Conservation (phyloP, 371 early-diverging fungal species). For the Nematocida sp. region DNA sequence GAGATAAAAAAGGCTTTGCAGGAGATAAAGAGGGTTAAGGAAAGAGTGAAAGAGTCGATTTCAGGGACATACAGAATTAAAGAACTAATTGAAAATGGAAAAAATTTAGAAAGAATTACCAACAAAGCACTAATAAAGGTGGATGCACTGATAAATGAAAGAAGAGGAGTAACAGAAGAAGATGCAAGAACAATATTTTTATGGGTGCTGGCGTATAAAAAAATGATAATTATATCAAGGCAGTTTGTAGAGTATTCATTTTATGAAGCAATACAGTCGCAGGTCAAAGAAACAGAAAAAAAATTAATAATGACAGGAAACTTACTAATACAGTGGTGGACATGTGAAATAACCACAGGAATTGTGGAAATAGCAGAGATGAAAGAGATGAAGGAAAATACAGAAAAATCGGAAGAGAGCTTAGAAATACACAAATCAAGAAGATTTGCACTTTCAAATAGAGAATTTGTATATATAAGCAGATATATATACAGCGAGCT, state of each 20-base stretch:
- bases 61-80: constrained; percentile 28
- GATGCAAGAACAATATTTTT: constrained; percentile 18
- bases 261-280: not conserved
- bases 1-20: constrained; percentile 31
- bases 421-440: constrained; percentile 6
- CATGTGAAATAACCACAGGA: constrained; percentile 37
- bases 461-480: constrained; percentile 19
- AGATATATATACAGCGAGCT: constrained; percentile 45
- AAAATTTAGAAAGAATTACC: constrained; percentile 24
- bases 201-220: constrained; percentile 23
- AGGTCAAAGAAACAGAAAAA: not conserved
- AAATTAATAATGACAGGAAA: constrained; percentile 19
- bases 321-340: constrained; percentile 54
- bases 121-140: constrained; percentile 34
- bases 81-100: constrained; percentile 12
- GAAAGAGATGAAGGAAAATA: not conserved
- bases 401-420: not conserved
- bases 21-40: constrained; percentile 14
- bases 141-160: constrained; percentile 22
- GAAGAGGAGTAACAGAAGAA: constrained; percentile 15
- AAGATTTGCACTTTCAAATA: constrained; percentile 36
- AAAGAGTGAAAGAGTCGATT: constrained; percentile 35
- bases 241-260: constrained; percentile 44
- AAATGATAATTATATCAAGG: not conserved
- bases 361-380: constrained; percentile 16